Percentiles rank a stretch among this genome's conserved stretches.
Evolutionary conservation across 768 basidiomycete genomes (phyloP).

Genomic region (Mycena maculata): DNA sequence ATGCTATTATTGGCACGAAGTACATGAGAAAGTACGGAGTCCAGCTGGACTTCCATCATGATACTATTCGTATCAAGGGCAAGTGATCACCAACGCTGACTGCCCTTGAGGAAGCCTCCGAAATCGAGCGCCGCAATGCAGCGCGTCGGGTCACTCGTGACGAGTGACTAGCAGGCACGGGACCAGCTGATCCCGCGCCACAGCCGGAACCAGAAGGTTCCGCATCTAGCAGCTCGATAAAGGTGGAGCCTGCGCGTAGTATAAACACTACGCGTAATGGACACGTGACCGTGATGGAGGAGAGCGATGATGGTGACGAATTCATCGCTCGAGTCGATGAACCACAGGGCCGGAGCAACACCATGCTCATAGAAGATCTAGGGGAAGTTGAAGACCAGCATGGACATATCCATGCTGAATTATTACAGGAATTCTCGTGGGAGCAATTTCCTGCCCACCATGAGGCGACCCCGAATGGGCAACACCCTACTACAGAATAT

Average conservation of each 20-base stretch:
- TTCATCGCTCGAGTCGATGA: not conserved
- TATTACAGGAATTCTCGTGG: constrained; percentile 17
- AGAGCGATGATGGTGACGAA: not conserved
- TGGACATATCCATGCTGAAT: not conserved
- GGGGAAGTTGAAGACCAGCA: not conserved
- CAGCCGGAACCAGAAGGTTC: not conserved
- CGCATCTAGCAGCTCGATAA: too few relatives aligned
- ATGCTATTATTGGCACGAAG: not conserved
- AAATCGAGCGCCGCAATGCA: constrained; percentile 8
- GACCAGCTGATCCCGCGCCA: not conserved
- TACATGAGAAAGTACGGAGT: constrained; percentile 3
- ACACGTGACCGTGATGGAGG: not conserved
- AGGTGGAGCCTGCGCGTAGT: not conserved
- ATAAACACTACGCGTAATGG: not conserved
- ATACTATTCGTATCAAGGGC: constrained; percentile 29
- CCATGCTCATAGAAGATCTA: not conserved
- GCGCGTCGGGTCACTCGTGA: not conserved
- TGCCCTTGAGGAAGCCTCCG: not conserved
- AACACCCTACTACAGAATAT: not conserved
- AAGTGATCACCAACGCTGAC: not conserved
- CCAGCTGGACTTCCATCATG: constrained; percentile 38
- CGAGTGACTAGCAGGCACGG: constrained; percentile 5
- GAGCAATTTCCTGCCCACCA: not conserved
- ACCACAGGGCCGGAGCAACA: not conserved
- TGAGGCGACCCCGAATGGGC: not conserved